Evolutionary conservation across 225 moss, liverwort and hornwort genomes (phyloP).

Genomic region (Ulota crispa): DNA sequence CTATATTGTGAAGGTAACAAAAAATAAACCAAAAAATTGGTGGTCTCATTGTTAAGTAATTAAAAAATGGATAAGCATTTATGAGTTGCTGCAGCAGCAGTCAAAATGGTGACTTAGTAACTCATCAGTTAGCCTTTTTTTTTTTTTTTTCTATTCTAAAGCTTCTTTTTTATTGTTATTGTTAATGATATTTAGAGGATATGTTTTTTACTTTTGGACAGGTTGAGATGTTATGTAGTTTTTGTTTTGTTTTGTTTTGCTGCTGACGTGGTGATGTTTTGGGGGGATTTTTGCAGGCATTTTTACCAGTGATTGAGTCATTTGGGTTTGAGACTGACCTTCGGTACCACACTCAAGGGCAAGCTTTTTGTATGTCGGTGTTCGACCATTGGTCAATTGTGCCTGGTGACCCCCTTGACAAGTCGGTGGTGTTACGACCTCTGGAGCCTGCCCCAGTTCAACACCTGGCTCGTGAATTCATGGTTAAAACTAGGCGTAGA

Average conservation of each 20-base stretch:
- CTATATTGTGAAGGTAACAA: conserved; percentile 85
- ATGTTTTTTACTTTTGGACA: background rate
- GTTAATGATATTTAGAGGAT: background rate
- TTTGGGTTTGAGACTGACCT: conserved; percentile 99
- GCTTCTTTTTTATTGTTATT: background rate
- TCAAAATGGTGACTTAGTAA: background rate
- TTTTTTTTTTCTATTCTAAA: background rate
- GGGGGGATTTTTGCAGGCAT: conserved; percentile 55
- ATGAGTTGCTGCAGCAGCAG: background rate
- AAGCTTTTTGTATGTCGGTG: conserved; percentile 89
- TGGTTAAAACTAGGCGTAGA: conserved; percentile 94
- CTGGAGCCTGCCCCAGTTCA: conserved; percentile 97
- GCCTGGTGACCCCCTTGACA: conserved; percentile 94
- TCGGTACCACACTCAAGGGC: conserved; percentile 95
- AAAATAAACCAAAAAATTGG: too few relatives aligned
- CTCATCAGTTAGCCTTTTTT: background rate
- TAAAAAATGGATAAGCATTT: background rate
- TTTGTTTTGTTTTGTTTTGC: background rate
- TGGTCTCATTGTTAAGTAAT: background rate
- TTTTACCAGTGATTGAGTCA: conserved; percentile 95
- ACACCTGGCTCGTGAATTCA: conserved; percentile 93
- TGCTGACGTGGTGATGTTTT: background rate
- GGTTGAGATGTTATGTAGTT: background rate
- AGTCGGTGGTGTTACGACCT: conserved; percentile 87
- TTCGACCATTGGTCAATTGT: conserved; percentile 99